Evolutionary conservation across 2,329 filamentous ascomycete genomes (phyloP).

Genomic region (Elsinoe batatas): DNA sequence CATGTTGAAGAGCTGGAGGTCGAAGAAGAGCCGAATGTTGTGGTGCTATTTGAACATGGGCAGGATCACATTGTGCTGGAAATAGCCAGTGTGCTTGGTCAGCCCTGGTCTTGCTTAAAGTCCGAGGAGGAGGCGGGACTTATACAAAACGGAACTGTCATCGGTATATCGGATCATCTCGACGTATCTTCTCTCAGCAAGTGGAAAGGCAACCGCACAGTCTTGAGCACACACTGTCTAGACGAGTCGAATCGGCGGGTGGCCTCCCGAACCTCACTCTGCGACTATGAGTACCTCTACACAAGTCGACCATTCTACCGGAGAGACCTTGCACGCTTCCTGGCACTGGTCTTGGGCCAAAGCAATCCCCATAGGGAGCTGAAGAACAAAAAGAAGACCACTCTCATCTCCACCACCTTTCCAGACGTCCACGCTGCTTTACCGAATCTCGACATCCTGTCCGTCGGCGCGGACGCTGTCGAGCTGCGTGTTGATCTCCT

Average conservation of each 20-base stretch:
- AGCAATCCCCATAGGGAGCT: conserved; percentile 68
- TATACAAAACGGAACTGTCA: conserved; percentile 53
- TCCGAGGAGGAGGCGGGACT: conserved; percentile 45
- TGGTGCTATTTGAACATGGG: conserved; percentile 56
- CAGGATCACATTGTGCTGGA: conserved; percentile 66
- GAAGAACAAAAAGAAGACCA: conserved; percentile 67
- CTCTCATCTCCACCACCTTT: conserved; percentile 81
- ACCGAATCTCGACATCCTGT: conserved; percentile 77
- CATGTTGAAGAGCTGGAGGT: conserved; percentile 26
- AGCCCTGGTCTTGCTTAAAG: conserved; percentile 53
- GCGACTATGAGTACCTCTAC: conserved; percentile 83
- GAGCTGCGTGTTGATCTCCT: conserved; percentile 77
- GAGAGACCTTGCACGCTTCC: conserved; percentile 66
- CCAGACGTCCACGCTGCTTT: conserved; percentile 74
- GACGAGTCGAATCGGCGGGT: conserved; percentile 53
- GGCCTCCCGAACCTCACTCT: conserved; percentile 50
- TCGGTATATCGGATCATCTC: conserved; percentile 52
- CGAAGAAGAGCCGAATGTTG: conserved; percentile 31
- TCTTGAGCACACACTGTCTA: conserved; percentile 69
- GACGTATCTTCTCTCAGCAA: conserved; percentile 49
- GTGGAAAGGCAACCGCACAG: conserved; percentile 51
- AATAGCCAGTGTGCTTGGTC: conserved; percentile 70
- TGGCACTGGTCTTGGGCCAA: conserved; percentile 71
- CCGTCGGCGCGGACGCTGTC: conserved; percentile 75
- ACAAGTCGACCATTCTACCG: conserved; percentile 61